These are phyloP conservation scores for Shiraia sp. DNA, from an alignment of 2,329 filamentous ascomycete genomes.

Conservation along the genomic window DNA sequence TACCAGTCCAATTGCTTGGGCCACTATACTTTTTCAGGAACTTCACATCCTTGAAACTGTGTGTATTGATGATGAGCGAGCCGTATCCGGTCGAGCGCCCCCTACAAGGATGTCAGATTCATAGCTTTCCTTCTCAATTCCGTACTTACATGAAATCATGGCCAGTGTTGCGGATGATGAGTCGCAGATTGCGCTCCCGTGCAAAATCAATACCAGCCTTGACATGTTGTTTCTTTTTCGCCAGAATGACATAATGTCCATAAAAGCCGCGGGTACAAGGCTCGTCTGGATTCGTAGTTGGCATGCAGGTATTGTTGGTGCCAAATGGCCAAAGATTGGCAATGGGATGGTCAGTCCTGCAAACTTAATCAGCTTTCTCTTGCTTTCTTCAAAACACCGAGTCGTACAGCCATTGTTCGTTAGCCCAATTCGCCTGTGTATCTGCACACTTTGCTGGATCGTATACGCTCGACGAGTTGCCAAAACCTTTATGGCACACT, in stretches of 20 bases:
- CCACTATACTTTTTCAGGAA: constrained; percentile 37
- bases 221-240: constrained; percentile 37
- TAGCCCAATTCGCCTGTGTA: constrained; percentile 27
- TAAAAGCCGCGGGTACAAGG: constrained; percentile 40
- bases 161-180: constrained; percentile 42
- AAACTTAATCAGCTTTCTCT: constrained; percentile 1
- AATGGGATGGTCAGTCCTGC: constrained; percentile 37
- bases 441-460: constrained; percentile 32
- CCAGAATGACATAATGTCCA: constrained; percentile 38
- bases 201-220: constrained; percentile 42
- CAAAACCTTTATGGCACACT: constrained; percentile 30
- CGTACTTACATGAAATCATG: constrained; percentile 38
- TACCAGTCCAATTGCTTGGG: constrained; percentile 37
- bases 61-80: constrained; percentile 42
- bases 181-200: constrained; percentile 32
- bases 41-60: constrained; percentile 40
- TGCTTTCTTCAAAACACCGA: too few relatives aligned
- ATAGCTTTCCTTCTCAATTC: background rate
- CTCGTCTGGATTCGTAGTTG: constrained; percentile 24
- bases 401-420: constrained; percentile 41
- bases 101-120: constrained; percentile 9
- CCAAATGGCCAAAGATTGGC: constrained; percentile 38
- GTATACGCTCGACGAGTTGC: constrained; percentile 26
- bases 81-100: constrained; percentile 41
- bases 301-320: constrained; percentile 41